These are phyloP conservation scores for Starmera stellimalicola DNA, from an alignment of 1,139 yeast genomes.

Conservation along the genomic window DNA sequence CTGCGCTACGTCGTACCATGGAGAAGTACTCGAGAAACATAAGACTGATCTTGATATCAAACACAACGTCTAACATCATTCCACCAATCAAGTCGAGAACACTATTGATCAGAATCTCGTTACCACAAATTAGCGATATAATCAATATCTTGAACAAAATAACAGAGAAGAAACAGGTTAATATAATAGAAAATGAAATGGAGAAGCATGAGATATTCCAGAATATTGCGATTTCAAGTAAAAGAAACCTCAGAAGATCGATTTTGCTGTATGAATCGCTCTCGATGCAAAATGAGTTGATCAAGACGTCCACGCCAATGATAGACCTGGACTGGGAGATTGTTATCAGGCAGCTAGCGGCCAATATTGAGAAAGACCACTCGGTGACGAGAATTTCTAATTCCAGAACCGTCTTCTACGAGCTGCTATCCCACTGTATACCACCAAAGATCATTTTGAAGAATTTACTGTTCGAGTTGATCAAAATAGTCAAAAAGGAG, in stretches of 20 bases:
- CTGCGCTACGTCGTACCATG: slow-evolving; percentile 96
- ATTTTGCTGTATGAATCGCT: slow-evolving; percentile 77
- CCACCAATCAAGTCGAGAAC: slow-evolving; percentile 94
- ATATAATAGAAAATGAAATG: slow-evolving; percentile 28
- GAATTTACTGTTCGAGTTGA: slow-evolving; percentile 49
- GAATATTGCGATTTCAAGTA: slow-evolving; percentile 45
- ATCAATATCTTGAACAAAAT: slow-evolving; percentile 43
- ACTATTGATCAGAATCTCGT: slow-evolving; percentile 71
- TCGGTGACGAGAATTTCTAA: slow-evolving; percentile 67
- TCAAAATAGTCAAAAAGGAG: slow-evolving; percentile 28
- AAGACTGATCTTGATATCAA: slow-evolving; percentile 76
- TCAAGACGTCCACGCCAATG: slow-evolving; percentile 33
- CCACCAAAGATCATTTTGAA: slow-evolving; percentile 77
- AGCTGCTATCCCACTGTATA: slow-evolving; percentile 83
- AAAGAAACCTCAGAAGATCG: slow-evolving; percentile 71
- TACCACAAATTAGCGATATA: slow-evolving; percentile 61
- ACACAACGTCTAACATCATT: slow-evolving; percentile 83
- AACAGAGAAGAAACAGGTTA: slow-evolving; percentile 45
- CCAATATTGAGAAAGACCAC: slow-evolving; percentile 47
- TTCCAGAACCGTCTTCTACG: slow-evolving; percentile 70
- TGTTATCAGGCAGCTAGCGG: slow-evolving; percentile 60
- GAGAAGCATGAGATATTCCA: slow-evolving; percentile 34
- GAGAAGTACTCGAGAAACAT: slow-evolving; percentile 89
- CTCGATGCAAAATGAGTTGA: slow-evolving; percentile 59
- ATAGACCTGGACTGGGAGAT: slow-evolving; percentile 81